Evolutionary conservation across 2,329 filamentous ascomycete genomes (phyloP).

Genomic region (Paracoccidioides lutzii): DNA sequence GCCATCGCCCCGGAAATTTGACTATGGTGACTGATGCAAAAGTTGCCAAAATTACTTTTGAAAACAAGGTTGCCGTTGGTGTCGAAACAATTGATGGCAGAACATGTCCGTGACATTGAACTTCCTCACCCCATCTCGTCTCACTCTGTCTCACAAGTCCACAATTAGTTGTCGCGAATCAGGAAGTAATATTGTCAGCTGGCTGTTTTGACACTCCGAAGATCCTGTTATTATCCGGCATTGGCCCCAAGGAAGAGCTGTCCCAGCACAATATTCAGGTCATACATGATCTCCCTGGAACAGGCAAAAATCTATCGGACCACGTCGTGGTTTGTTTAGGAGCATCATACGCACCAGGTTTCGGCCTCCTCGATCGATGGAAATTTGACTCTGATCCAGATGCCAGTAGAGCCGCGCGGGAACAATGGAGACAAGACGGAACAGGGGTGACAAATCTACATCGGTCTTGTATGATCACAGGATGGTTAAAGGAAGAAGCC

Average conservation of each 20-base stretch:
- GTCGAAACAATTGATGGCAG: slow-evolving; percentile 22
- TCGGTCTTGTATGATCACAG: slow-evolving; percentile 7
- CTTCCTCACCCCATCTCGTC: too few relatives aligned
- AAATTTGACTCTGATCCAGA: slow-evolving; percentile 30
- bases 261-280: slow-evolving; percentile 36
- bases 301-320: slow-evolving; percentile 45
- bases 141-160: not conserved
- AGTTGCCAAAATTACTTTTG: slow-evolving; percentile 32
- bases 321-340: slow-evolving; percentile 22
- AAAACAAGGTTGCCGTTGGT: slow-evolving; percentile 28
- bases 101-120: slow-evolving; percentile 3
- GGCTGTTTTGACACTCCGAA: slow-evolving; percentile 64
- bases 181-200: slow-evolving; percentile 60
- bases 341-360: slow-evolving; percentile 22
- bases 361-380: slow-evolving; percentile 23
- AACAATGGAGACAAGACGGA: slow-evolving; percentile 31
- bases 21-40: slow-evolving; percentile 35
- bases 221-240: slow-evolving; percentile 36
- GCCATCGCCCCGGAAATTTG: slow-evolving; percentile 36
- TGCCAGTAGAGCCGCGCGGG: slow-evolving; percentile 28
- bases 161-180: slow-evolving; percentile 39
- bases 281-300: slow-evolving; percentile 41
- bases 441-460: slow-evolving; percentile 16
- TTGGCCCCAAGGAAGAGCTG: slow-evolving; percentile 35
- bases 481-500: slow-evolving; percentile 19